Base-by-base conservation (phyloP, 768 basidiomycete species). In the Russula lepida region DNA sequence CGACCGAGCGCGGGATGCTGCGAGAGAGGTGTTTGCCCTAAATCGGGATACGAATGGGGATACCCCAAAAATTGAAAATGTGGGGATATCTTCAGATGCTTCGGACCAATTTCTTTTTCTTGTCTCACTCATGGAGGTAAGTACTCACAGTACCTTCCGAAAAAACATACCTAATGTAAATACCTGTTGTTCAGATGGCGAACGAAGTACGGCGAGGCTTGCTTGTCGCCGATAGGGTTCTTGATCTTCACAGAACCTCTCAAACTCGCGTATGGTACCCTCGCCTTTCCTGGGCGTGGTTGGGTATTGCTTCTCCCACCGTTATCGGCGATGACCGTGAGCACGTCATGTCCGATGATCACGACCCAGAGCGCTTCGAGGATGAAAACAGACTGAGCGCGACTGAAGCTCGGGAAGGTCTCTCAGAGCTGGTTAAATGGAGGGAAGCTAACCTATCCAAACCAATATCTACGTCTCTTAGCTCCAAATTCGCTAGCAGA, bases 41-140 rank as follows among this genome's bases (percentile, higher is more conserved):
- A 75, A 74, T 58, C 69, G 75, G 50, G 69, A 67, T 23, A 63
- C 70, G 33, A 67, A 74, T 37, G 64, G 68, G 39, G 68, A 71
- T 52, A 68, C 70, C 54, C 63, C 61, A 5, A 62, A 59, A 25
- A 60, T 67, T 8, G 66, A 60, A 21, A 46, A 59, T 3, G 55
- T 70, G 7, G 68, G 65, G 33, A 8, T 56, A 74, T 27, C 68
- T 71, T 28, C 66, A 65, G 49, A 72, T 74, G 49, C 67, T 72
- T 71, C 70, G 27, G 72, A 76, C 44, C 66, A 74, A 37, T 76
- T 75, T 61, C 69, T 76, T 17, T 75, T 76, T 49, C 72, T 76
- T 65, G 76, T 77, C 30, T 77, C 77, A 3, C 63, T 79, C 28
- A 66, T 79, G n/a, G 77, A 80, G 74, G 78, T 78, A 59, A 44